Base-by-base conservation (phyloP, 2,329 filamentous ascomycete genomes). In the Didymella pomorum region DNA sequence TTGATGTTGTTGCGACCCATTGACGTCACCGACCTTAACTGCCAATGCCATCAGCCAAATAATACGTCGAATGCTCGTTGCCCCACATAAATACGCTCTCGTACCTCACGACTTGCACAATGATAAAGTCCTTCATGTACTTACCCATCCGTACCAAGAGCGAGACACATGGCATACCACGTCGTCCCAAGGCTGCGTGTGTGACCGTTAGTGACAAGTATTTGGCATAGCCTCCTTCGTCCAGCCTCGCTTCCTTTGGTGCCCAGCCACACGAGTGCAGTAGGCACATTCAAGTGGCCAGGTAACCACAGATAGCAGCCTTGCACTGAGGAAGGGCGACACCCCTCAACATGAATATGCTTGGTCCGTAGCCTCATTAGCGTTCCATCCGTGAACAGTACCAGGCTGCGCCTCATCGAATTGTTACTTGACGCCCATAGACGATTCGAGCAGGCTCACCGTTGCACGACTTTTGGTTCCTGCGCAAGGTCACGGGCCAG, bases 401-500 rank as follows among this genome's bases (percentile, higher is more conserved):
- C 31, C 28, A 41, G 28, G 35, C 47, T 43, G 48, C 28, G 31
- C 16, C 26, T 21, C 20, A 16, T 9, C 9, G 16, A 31, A 25
- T 14, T 45, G 5, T 23, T 11, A 23, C 2, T 50, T 23, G 20
- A 26, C n/a, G 6, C 26, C 31, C 16, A 26, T n/a, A 16, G 20
- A 20, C 14, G 1, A 8, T 5, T 10, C 21, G n/a, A 18, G 6
- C 21, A 47, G 35, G 42, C 35, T 47, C 20, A 52, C 46, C 33
- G 42, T 37, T 47, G 48, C 29, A 47, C 26, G 26, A 21, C 11
- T 4, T n/a, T 14, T 26, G 10, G 47, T 51, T 45, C 46, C 48
- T 52, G 54, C 48, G 26, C 12, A 35, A 26, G 14, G 23, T 26
- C 21, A 35, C 26, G 21, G 21, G n/a, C 21, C 7, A 26, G 8